phyloP scores from a whole-genome alignment of 495 filamentous ascomycete species.

The Trichoderma gamsii region DNA sequence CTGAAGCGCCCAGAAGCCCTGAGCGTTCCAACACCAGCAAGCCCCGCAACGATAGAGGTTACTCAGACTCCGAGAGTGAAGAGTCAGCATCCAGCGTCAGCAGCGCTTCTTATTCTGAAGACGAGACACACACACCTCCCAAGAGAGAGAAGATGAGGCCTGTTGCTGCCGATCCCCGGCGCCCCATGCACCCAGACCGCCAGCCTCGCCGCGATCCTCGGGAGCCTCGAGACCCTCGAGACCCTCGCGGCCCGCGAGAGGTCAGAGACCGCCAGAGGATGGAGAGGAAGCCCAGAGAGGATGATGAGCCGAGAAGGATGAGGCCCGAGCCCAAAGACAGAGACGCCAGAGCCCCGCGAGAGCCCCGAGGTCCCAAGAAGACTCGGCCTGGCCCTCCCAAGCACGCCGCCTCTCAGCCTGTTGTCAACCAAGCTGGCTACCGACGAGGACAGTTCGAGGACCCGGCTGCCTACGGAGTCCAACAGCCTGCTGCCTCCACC shows the following conservation, averaged over 20 bases:
- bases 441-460: slow-evolving; percentile 11
- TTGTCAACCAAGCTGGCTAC: slow-evolving; percentile 8
- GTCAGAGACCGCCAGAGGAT: background rate
- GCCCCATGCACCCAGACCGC: background rate
- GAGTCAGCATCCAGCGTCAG: slow-evolving; percentile 31
- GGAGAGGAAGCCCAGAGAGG: slow-evolving; percentile 9
- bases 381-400: slow-evolving; percentile 6
- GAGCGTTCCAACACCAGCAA: slow-evolving; percentile 43
- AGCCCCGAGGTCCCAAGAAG: slow-evolving; percentile 8
- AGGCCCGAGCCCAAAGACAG: background rate
- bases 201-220: background rate
- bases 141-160: background rate
- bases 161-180: background rate
- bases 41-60: slow-evolving; percentile 25
- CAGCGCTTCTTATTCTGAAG: slow-evolving; percentile 35
- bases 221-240: background rate
- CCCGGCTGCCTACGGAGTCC: slow-evolving; percentile 6
- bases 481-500: slow-evolving; percentile 13
- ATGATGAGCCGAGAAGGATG: background rate
- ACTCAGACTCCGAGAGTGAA: slow-evolving; percentile 19
- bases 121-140: slow-evolving; percentile 19
- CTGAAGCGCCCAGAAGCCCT: slow-evolving; percentile 27
- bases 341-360: background rate
- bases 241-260: background rate
- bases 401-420: slow-evolving; percentile 10